Conservation (phyloP, 2,329 filamentous ascomycete species). For the Pseudopyricularia cyperi region DNA sequence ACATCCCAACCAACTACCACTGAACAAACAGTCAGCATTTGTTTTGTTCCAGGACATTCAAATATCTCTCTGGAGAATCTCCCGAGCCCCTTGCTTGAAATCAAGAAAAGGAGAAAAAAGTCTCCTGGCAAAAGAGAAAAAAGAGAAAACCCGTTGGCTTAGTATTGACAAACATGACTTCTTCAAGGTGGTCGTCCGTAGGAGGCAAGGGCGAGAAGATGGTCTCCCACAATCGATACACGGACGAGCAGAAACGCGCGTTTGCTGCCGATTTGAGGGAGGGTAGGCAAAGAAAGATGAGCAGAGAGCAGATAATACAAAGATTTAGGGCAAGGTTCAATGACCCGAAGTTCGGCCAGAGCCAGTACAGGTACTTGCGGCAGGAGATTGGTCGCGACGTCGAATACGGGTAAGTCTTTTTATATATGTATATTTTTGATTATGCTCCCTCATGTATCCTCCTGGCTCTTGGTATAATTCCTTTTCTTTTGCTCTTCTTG, state of each 20-base stretch:
- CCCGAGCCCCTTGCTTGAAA: too few species aligned
- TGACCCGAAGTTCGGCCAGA: background rate
- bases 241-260: background rate
- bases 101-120: background rate
- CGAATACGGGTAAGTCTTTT: background rate
- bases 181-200: background rate
- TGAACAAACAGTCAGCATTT: too few species aligned
- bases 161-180: background rate
- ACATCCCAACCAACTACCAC: too few species aligned
- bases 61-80: too few species aligned
- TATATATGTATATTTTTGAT: background rate
- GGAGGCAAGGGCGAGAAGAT: background rate
- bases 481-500: too few species aligned
- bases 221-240: background rate
- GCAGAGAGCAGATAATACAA: background rate
- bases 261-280: background rate
- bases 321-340: background rate
- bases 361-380: background rate
- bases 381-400: background rate
- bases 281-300: background rate
- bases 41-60: too few species aligned
- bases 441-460: background rate
- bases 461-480: background rate
- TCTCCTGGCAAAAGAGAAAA: too few species aligned
- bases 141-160: background rate